phyloP scores from a whole-genome alignment of 805 yeast genomes.

The Diddensiella transvaalensis region DNA sequence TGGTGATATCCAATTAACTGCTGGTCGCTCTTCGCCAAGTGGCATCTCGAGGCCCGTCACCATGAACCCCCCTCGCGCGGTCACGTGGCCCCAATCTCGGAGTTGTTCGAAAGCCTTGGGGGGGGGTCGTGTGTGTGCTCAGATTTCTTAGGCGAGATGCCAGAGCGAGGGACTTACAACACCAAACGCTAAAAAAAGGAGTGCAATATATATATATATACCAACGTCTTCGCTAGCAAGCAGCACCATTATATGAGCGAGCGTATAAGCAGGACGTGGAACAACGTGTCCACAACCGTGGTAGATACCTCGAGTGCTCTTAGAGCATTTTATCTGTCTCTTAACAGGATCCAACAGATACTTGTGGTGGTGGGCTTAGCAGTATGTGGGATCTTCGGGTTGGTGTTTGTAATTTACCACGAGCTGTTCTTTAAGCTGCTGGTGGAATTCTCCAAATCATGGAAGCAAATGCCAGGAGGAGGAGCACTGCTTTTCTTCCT shows the following conservation, averaged over 20 bases:
- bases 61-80: no score
- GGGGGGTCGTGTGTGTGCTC: no score
- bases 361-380: slow-evolving; percentile 14
- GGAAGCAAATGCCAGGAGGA: slow-evolving; percentile 33
- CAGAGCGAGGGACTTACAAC: no score
- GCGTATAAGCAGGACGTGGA: background rate
- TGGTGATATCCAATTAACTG: no score
- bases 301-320: background rate
- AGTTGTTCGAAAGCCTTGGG: no score
- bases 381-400: slow-evolving; percentile 11
- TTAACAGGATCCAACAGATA: slow-evolving; percentile 9
- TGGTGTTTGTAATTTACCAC: slow-evolving; percentile 34
- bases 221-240: no score
- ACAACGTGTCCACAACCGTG: background rate
- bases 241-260: background rate
- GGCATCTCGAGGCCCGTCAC: no score
- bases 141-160: no score
- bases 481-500: slow-evolving; percentile 44
- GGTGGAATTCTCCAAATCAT: slow-evolving; percentile 30
- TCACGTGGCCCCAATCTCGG: no score
- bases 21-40: no score
- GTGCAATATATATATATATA: no score
- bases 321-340: background rate
- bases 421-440: slow-evolving; percentile 31
- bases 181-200: no score